Evolutionary conservation across 768 basidiomycete species (phyloP).

Genomic region (Russula griseocarnosa): DNA sequence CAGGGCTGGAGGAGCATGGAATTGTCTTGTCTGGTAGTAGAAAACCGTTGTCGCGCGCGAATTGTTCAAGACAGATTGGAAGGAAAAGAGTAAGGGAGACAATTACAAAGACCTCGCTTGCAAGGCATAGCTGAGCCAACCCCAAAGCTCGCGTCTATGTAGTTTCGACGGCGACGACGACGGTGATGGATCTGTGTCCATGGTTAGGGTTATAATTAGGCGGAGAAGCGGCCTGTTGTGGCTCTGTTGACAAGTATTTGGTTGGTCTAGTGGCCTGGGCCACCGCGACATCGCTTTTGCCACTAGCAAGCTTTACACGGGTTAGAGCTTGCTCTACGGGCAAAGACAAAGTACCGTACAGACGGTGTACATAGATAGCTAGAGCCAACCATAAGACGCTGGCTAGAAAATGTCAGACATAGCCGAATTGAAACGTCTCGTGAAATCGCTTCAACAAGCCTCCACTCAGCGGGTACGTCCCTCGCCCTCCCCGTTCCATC

Average conservation of each 20-base stretch:
- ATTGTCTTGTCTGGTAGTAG: slow-evolving; percentile 60
- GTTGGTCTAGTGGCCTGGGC: background rate
- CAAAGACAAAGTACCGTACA: slow-evolving; percentile 20
- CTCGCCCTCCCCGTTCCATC: background rate
- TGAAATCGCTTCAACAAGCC: slow-evolving; percentile 28
- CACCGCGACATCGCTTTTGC: background rate
- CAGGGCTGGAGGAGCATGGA: slow-evolving; percentile 44
- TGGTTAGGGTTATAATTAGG: background rate
- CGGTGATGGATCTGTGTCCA: background rate
- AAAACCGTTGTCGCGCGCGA: slow-evolving; percentile 84
- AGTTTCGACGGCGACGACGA: background rate
- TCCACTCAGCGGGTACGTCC: slow-evolving; percentile 23
- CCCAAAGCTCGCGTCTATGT: slow-evolving; percentile 45
- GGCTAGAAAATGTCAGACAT: slow-evolving; percentile 25
- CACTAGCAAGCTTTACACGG: background rate
- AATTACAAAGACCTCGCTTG: slow-evolving; percentile 79
- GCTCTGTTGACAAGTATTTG: slow-evolving; percentile 14
- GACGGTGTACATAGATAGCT: slow-evolving; percentile 26
- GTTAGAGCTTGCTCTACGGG: slow-evolving; percentile 10
- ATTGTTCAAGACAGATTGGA: slow-evolving; percentile 82
- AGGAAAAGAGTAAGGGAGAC: slow-evolving; percentile 79
- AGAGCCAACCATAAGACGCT: slow-evolving; percentile 12
- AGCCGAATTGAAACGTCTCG: slow-evolving; percentile 28
- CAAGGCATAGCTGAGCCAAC: slow-evolving; percentile 84
- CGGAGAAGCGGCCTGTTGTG: background rate